These are phyloP conservation scores for Coleophoma crateriformis DNA, from an alignment of 2,329 filamentous ascomycete genomes.

Conservation along the genomic window DNA sequence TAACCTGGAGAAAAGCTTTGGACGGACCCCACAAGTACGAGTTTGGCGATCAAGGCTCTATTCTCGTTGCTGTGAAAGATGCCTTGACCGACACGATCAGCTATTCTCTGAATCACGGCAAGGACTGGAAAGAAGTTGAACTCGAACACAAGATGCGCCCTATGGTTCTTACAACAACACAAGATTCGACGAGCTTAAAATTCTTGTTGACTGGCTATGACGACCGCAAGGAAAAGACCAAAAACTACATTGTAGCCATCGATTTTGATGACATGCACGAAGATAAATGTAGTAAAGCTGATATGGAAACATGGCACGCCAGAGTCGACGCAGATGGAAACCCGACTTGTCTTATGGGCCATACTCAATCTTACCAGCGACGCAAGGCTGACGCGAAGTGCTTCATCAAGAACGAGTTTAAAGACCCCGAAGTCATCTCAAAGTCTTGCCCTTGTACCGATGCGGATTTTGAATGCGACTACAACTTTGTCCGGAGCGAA, in stretches of 20 bases:
- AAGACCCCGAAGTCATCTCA: slow-evolving; percentile 65
- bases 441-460: slow-evolving; percentile 77
- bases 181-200: slow-evolving; percentile 88
- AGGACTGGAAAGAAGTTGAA: slow-evolving; percentile 70
- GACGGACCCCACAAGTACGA: slow-evolving; percentile 91
- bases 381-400: slow-evolving; percentile 86
- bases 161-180: slow-evolving; percentile 75
- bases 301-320: slow-evolving; percentile 87
- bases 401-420: slow-evolving; percentile 81
- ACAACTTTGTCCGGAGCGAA: slow-evolving; percentile 70
- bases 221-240: slow-evolving; percentile 38
- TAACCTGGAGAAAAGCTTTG: slow-evolving; percentile 72
- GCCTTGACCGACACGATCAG: slow-evolving; percentile 53
- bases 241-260: slow-evolving; percentile 65
- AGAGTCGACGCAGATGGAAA: slow-evolving; percentile 75
- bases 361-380: slow-evolving; percentile 80
- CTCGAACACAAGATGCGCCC: slow-evolving; percentile 68
- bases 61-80: slow-evolving; percentile 79
- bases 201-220: slow-evolving; percentile 70
- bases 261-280: slow-evolving; percentile 82
- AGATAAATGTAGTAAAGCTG: slow-evolving; percentile 71
- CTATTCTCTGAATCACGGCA: slow-evolving; percentile 88
- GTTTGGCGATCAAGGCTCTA: slow-evolving; percentile 87
- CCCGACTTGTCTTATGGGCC: slow-evolving; percentile 89
- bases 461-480: slow-evolving; percentile 92